Evolutionary conservation across 306 rosid species (phyloP).

Genomic region (Sophora flavescens): DNA sequence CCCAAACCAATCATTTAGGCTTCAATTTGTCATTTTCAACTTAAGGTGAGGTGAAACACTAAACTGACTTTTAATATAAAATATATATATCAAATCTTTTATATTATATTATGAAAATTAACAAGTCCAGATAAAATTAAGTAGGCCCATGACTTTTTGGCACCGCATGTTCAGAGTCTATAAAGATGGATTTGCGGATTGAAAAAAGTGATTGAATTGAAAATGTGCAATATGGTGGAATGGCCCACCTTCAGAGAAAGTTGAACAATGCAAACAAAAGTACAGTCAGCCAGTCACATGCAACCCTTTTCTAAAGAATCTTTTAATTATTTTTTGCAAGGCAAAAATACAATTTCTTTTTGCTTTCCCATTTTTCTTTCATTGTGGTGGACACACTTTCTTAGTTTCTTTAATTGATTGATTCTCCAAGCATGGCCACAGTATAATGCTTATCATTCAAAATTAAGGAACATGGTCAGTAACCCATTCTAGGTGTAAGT

Average conservation of each 20-base stretch:
- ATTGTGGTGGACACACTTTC: neutral
- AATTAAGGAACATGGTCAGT: neutral
- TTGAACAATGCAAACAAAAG: constrained; percentile 44
- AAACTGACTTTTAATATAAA: neutral
- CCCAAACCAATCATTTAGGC: too few species aligned
- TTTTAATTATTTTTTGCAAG: neutral
- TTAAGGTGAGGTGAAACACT: neutral
- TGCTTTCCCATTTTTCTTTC: neutral
- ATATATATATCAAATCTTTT: too few species aligned
- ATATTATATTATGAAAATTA: neutral
- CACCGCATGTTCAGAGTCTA: constrained; percentile 37
- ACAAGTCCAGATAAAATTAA: neutral
- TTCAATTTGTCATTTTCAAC: neutral
- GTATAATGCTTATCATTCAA: constrained; percentile 15
- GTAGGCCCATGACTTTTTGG: constrained; percentile 43
- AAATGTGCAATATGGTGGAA: constrained; percentile 41
- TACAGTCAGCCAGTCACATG: constrained; percentile 68
- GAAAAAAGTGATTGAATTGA: constrained; percentile 36
- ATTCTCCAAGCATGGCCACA: constrained; percentile 27
- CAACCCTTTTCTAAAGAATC: constrained; percentile 37
- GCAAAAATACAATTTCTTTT: neutral
- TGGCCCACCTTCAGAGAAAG: constrained; percentile 43
- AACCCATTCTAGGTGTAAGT: neutral
- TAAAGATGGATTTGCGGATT: constrained; percentile 28
- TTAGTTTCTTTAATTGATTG: neutral